These are phyloP conservation scores for Salix dunnii DNA, from an alignment of 345 rosid species.

Conservation along the genomic window DNA sequence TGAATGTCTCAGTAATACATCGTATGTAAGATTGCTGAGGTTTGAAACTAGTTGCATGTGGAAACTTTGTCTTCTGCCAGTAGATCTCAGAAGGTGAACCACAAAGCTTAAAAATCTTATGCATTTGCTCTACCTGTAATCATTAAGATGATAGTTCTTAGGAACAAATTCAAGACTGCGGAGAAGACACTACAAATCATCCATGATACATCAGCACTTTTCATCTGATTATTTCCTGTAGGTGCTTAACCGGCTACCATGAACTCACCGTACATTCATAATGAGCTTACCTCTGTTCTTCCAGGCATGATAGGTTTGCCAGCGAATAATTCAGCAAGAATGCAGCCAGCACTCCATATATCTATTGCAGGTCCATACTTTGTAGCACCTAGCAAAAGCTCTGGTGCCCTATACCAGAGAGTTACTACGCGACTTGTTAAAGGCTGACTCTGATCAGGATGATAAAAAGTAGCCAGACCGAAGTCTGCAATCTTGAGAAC, in stretches of 20 bases:
- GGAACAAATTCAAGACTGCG: neutral
- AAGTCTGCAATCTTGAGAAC: slow-evolving; percentile 91
- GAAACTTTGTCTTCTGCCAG: slow-evolving; percentile 65
- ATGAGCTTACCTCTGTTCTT: slow-evolving; percentile 73
- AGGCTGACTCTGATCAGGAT: slow-evolving; percentile 51
- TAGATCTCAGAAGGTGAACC: slow-evolving; percentile 81
- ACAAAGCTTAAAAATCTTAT: slow-evolving; percentile 91
- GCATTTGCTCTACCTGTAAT: slow-evolving; percentile 90
- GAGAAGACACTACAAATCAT: neutral
- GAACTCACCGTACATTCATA: neutral
- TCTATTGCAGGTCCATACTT: slow-evolving; percentile 77
- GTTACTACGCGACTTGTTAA: slow-evolving; percentile 92
- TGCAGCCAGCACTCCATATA: slow-evolving; percentile 92
- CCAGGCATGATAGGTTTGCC: slow-evolving; percentile 97
- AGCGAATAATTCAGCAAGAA: slow-evolving; percentile 71
- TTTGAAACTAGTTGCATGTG: slow-evolving; percentile 35
- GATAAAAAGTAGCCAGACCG: slow-evolving; percentile 65
- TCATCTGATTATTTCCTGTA: neutral
- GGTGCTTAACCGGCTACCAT: neutral
- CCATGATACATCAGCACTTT: neutral
- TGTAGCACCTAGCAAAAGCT: slow-evolving; percentile 91
- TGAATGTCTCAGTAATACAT: slow-evolving; percentile 16
- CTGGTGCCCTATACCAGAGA: slow-evolving; percentile 96
- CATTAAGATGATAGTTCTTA: neutral
- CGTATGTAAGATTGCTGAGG: slow-evolving; percentile 25